Conservation (phyloP, 768 basidiomycete species). For the Trametes gibbosa region DNA sequence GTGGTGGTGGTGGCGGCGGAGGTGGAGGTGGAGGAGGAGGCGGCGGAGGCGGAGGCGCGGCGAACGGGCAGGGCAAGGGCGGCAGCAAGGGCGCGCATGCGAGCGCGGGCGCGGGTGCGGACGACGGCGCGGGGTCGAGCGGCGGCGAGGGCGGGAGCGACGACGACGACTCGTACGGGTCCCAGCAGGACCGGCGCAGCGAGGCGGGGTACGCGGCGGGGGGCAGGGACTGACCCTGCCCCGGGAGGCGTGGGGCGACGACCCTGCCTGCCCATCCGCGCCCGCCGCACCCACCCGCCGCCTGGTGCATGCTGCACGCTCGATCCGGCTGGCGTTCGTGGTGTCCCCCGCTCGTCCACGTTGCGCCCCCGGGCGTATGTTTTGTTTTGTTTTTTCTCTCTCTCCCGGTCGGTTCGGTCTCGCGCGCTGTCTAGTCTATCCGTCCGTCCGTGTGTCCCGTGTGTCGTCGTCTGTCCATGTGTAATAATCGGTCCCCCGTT, state of each 20-base stretch:
- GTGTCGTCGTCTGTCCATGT: background rate
- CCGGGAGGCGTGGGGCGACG: no score
- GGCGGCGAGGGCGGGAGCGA: slow-evolving; percentile 28
- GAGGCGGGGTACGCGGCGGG: slow-evolving; percentile 21
- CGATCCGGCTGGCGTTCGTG: no score
- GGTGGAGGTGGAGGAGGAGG: background rate
- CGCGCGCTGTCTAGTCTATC: background rate
- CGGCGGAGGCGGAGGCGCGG: background rate
- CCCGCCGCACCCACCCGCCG: no score
- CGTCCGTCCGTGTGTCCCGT: background rate
- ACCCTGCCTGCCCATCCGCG: no score
- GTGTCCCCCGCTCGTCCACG: no score
- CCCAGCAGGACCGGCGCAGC: slow-evolving; percentile 26
- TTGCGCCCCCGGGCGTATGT: background rate
- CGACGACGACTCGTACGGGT: slow-evolving; percentile 32
- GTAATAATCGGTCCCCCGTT: no score
- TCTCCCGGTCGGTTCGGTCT: background rate
- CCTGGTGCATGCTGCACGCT: no score
- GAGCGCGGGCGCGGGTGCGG: background rate
- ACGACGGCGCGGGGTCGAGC: slow-evolving; percentile 22
- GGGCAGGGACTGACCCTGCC: slow-evolving; percentile 15
- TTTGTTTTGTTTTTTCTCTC: background rate
- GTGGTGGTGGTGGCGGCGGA: background rate
- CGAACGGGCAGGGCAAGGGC: background rate
- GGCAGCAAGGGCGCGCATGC: background rate